Evolutionary conservation across 768 basidiomycete species (phyloP), one percentile per base, ranked within the genome.

Genomic region (Epithele typhae): DNA sequence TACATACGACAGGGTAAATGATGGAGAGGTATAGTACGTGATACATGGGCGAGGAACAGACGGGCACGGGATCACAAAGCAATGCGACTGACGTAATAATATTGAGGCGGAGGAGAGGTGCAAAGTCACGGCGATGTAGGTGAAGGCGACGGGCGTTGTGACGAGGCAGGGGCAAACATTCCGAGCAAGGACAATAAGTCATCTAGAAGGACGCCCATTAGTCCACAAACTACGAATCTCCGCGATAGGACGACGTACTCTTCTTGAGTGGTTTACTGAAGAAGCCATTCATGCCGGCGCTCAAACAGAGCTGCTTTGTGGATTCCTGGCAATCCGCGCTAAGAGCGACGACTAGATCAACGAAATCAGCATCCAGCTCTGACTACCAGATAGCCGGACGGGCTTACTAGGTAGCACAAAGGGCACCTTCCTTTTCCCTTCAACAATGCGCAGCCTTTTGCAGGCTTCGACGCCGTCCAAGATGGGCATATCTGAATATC

Each of bases 261-360:
- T 78, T 81, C 56, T 71, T 78, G 33, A 87, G 64, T 11, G 86
- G 86, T 64, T 88, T 88, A 58, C 78, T 84, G 53, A 86, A 76
- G 61, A 87, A 88, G 3, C 73, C 70, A 56, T 86, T 84, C 86
- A 88, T 88, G 9, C 86, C 86, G 3, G 83, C 81, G 52, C 81
- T 85, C n/a, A 87, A 63, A 55, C 85, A 88, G 9, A 86, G 71
- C 58, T 80, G 76, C 56, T 85, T 85, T 1, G 85, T 85, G 4
- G 82, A 84, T 41, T 84, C 82, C 63, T 87, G 84, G 54, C 82
- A 84, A 61, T 88, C 85, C 2, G 84, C 85, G 57, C 83, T 84
- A 41, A 88, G 64, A 3, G 84, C 85, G 30, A 85, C 75, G 43
- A 88, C 84, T 86, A n/a, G 49, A 6, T 9, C 19, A 2, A 32